Base-by-base conservation (phyloP, 345 rosid genomes). In the Sapria himalayana region DNA sequence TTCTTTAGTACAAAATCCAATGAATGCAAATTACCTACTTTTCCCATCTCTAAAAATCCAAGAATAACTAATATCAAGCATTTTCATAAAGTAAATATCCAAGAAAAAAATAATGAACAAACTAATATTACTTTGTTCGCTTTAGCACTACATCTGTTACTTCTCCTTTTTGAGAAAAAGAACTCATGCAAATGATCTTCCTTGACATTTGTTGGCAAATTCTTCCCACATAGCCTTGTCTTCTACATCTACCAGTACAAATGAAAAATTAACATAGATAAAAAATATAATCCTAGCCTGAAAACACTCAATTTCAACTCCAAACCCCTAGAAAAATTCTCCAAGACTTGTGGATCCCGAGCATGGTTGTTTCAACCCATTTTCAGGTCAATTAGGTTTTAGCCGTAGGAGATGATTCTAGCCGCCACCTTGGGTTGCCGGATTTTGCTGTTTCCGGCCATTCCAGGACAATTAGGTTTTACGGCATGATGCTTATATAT, bases 11-110 rank as follows among this genome's bases (percentile, higher is more conserved):
- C 91, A 93, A 14, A 67, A 89, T 7, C 94, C 98, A 33, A 82
- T 52, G 46, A 79, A 82, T 15, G 85, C 98, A 25, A 89, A 76
- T 31, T 78, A 91, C 61, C 94, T 73, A 45, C 70, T 79, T 58
- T 55, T 72, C 14, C 94, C 98, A 46, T 82, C 93, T 12, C 94
- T 86, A n/a, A n/a, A n/a, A n/a, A n/a, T n/a, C n/a, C n/a, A n/a
- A n/a, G n/a, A n/a, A n/a, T n/a, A n/a, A n/a, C n/a, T n/a, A n/a
- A n/a, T n/a, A n/a, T n/a, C n/a, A n/a, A 9, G 17, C 4, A 25
- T 7, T 31, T 3, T n/a, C n/a, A n/a, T 11, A 45, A 9, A 2
- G 40, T 20, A 2, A 37, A 44, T 36, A 23, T 14, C 2, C 8
- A 33, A 42, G 20, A 2, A 38, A 2, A 27, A 8, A 9, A 23